phyloP scores from a whole-genome alignment of 352 stramenopile genomes.

The Pythium aristosporum region DNA sequence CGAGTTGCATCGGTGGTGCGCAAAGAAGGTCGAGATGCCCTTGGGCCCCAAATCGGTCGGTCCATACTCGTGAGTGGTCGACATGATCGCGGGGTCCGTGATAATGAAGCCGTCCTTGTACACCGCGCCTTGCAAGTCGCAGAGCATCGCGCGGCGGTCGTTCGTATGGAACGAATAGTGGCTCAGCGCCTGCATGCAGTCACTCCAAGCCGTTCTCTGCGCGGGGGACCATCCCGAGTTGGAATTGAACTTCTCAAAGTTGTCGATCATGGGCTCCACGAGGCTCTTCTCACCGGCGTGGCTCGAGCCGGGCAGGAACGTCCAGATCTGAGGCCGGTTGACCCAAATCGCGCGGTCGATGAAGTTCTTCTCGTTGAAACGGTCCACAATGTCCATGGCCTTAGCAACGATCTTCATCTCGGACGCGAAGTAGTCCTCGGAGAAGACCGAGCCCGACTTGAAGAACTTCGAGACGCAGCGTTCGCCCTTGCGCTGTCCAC shows the following conservation, averaged over 20 bases:
- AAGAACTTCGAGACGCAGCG: conserved; percentile 39
- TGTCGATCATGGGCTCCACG: conserved; percentile 37
- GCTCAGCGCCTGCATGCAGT: conserved; percentile 38
- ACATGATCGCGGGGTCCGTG: conserved; percentile 46
- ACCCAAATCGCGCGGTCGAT: conserved; percentile 25
- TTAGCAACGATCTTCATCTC: conserved; percentile 30
- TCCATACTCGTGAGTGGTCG: conserved; percentile 27
- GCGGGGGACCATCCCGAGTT: conserved; percentile 33
- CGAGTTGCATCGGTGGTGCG: conserved; percentile 36
- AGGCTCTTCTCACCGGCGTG: conserved; percentile 26
- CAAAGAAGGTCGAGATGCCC: conserved; percentile 43
- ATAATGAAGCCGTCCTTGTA: conserved; percentile 38
- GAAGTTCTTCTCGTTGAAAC: conserved; percentile 29
- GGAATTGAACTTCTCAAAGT: conserved; percentile 55
- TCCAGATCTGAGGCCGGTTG: conserved; percentile 33
- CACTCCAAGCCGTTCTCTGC: conserved; percentile 20
- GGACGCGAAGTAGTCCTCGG: conserved; percentile 25
- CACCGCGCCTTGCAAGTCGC: conserved; percentile 47
- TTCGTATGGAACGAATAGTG: conserved; percentile 34
- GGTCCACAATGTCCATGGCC: conserved; percentile 27
- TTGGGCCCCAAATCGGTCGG: conserved; percentile 32
- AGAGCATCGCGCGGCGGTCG: conserved; percentile 25
- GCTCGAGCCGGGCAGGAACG: conserved; percentile 15
- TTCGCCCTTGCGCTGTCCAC: conserved; percentile 22
- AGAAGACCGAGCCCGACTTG: conserved; percentile 33